Evolutionary conservation across 352 stramenopile genomes (phyloP).

Genomic region (Achlya hypogyna): DNA sequence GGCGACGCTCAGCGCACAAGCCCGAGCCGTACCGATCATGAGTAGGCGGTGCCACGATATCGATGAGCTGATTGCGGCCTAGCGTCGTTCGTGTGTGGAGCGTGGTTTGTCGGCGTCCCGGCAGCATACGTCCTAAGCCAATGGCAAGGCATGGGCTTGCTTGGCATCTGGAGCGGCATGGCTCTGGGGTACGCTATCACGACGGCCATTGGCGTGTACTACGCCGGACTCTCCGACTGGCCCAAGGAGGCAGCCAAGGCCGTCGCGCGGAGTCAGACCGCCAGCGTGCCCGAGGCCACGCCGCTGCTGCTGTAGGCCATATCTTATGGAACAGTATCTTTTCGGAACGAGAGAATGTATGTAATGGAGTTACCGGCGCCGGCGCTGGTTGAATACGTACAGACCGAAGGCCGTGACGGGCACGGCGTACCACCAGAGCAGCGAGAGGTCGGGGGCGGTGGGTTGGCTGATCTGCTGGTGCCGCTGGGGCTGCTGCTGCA

Average conservation of each 20-base stretch:
- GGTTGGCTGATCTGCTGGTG: slow-evolving; percentile 26
- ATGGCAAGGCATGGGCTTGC: not conserved
- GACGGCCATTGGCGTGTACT: not conserved
- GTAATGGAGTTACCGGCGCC: slow-evolving; percentile 18
- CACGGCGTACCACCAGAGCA: slow-evolving; percentile 77
- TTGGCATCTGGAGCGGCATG: slow-evolving; percentile 1
- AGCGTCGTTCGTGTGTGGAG: not conserved
- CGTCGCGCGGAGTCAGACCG: not conserved
- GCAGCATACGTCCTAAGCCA: not conserved
- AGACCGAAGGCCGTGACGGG: slow-evolving; percentile 48
- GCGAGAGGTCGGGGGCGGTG: slow-evolving; percentile 42
- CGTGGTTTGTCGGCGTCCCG: slow-evolving; percentile 1
- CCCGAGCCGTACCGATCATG: not conserved
- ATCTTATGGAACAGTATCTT: too few relatives aligned
- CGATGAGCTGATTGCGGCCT: too few relatives aligned
- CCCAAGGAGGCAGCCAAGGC: not conserved
- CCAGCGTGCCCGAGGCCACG: not conserved
- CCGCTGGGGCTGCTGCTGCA: slow-evolving; percentile 23
- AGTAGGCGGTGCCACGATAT: too few relatives aligned
- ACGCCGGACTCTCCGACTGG: not conserved
- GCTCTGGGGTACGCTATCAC: not conserved
- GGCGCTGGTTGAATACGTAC: slow-evolving; percentile 59
- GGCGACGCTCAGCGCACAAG: not conserved
- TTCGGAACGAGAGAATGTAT: not conserved
- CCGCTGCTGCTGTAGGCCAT: not conserved